Evolutionary conservation across 2,329 filamentous ascomycete genomes (phyloP).

Genomic region (Aspergillus nomiae): DNA sequence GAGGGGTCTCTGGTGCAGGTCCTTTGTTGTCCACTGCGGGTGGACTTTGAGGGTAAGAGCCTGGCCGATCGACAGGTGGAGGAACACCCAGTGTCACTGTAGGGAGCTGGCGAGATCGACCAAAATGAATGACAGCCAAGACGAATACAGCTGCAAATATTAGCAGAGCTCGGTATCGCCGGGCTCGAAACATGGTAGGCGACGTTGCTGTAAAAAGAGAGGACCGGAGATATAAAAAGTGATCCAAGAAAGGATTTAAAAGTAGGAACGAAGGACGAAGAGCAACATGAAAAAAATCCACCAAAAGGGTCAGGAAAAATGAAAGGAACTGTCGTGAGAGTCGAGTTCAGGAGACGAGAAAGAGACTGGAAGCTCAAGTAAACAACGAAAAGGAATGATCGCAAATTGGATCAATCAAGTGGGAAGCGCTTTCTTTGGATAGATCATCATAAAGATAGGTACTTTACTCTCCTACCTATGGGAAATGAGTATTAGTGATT

Average conservation of each 20-base stretch:
- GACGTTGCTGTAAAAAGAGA: conserved; percentile 5
- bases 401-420: neutral
- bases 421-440: neutral
- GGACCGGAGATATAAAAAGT: conserved; percentile 2
- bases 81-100: conserved; percentile 13
- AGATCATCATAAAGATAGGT: neutral
- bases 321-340: neutral
- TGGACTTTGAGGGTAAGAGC: conserved; percentile 13
- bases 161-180: conserved; percentile 51
- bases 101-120: conserved; percentile 43
- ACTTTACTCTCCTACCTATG: neutral
- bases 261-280: neutral
- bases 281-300: neutral
- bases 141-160: conserved; percentile 47
- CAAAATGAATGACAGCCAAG: conserved; percentile 55
- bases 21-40: conserved; percentile 4
- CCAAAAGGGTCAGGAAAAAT: neutral
- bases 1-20: neutral
- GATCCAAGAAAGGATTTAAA: neutral
- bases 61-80: conserved; percentile 19
- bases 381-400: neutral
- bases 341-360: neutral
- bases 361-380: neutral
- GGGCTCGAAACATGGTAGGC: conserved; percentile 49
- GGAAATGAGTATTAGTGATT: neutral